Evolutionary conservation across 805 yeast species (phyloP), one percentile per base, ranked within the genome.

Genomic region (Pichia phayaonensis): DNA sequence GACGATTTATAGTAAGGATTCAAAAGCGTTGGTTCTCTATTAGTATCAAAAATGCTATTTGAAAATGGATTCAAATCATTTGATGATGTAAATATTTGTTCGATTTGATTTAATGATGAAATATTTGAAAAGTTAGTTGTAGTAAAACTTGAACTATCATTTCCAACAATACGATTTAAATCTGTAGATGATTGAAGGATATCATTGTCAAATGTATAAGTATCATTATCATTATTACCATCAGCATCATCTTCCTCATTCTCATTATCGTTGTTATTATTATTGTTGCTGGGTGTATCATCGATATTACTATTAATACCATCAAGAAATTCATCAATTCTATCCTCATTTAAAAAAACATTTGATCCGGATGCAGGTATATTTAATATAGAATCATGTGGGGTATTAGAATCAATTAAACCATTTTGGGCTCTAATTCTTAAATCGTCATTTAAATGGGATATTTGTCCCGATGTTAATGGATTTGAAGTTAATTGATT

Each of bases 361-460:
- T 45, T 50, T n/a, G 42, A 47, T 16, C 50, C 57, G 13, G 51
- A 47, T 4, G 52, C 49, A 16, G 66, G 68, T 2, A 67, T 64
- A 40, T 67, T 45, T 42, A 64, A 45, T 4, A 66, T 65, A 2
- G 67, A 63, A 40, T 56, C 52, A 44, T 56, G 26, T 10, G 67
- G 67, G 26, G 67, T 61, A 1, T 57, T 62, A 21, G 49, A 16
- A 16, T 42, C 15, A 39, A n/a, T 44, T 6, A 52, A 46, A 24
- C 52, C 54, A 43, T 54, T 54, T 42, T 55, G 54, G 21, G 51
- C 55, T 40, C 60, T 65, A 36, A 65, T 34, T 39, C 62, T 63
- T 31, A 64, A 52, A 55, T 66, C 70, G 2, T 63, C 55, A 54
- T 66, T 68, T 34, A 66, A 53, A 53, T 66, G 70, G 34, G 60